phyloP scores from a whole-genome alignment of 257 asterid genomes.

The Henckelia pumila region DNA sequence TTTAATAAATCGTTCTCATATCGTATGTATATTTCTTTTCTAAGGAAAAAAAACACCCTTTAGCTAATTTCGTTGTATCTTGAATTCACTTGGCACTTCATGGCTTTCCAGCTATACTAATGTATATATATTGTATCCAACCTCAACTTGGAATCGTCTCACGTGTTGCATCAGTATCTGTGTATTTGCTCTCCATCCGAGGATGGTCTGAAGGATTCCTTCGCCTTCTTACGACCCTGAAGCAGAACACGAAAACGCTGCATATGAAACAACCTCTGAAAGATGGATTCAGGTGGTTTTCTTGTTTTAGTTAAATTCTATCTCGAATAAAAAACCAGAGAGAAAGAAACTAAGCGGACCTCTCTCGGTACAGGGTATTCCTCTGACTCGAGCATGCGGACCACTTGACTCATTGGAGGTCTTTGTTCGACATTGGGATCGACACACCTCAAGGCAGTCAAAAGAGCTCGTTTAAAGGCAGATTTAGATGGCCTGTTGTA shows the following conservation, averaged over 20 bases:
- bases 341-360: constrained; percentile 31
- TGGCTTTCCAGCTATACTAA: background rate
- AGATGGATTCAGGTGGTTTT: background rate
- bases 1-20: background rate
- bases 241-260: background rate
- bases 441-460: constrained; percentile 75
- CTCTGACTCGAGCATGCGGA: constrained; percentile 79
- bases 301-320: background rate
- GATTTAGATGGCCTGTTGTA: constrained; percentile 61
- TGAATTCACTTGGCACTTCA: constrained; percentile 4
- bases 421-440: constrained; percentile 76
- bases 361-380: constrained; percentile 75
- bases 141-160: constrained; percentile 32
- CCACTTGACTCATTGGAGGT: constrained; percentile 86
- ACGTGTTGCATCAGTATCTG: constrained; percentile 13
- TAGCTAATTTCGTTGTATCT: constrained; percentile 9
- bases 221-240: constrained; percentile 52
- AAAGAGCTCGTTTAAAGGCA: constrained; percentile 63
- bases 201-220: constrained; percentile 32
- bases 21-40: background rate
- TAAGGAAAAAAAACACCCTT: constrained; percentile 1
- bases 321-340: background rate
- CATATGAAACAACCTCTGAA: background rate
- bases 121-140: constrained; percentile 25
- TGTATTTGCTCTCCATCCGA: constrained; percentile 25